Percentiles rank a stretch among this genome's conserved stretches.
Conservation (phyloP, 805 yeast species). For the Suhomyces canberraensis region DNA sequence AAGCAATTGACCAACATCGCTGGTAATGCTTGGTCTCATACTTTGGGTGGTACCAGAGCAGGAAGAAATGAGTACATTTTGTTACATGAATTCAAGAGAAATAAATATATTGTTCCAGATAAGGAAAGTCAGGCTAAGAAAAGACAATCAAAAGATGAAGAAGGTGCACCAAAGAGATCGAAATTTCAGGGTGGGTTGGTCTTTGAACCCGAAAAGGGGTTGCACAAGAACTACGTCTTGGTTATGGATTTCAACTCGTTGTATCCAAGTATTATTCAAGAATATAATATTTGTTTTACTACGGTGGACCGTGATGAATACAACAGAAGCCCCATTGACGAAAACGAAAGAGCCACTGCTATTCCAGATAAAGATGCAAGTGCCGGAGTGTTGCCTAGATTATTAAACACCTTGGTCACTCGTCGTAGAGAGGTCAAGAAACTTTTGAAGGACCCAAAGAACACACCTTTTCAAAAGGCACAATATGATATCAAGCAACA, state of each 20-base stretch:
- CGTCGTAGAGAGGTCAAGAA: conserved; percentile 93
- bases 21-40: conserved; percentile 96
- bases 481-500: conserved; percentile 95
- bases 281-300: conserved; percentile 94
- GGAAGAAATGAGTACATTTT: conserved; percentile 93
- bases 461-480: conserved; percentile 59
- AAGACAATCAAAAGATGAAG: conserved; percentile 41
- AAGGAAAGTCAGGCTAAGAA: conserved; percentile 50
- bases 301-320: conserved; percentile 73
- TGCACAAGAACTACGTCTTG: conserved; percentile 80
- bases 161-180: conserved; percentile 59
- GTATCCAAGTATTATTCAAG: conserved; percentile 96
- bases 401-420: conserved; percentile 77
- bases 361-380: conserved; percentile 56
- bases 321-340: conserved; percentile 49
- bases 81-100: conserved; percentile 82
- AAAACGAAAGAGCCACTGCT: conserved; percentile 47
- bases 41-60: conserved; percentile 91
- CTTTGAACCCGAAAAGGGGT: conserved; percentile 93
- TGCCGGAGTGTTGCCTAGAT: conserved; percentile 83
- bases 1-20: conserved; percentile 90
- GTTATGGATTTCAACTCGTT: conserved; percentile 98
- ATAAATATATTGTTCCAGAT: conserved; percentile 85
- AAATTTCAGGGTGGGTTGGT: conserved; percentile 92
- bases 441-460: conserved; percentile 70